Base-by-base conservation (phyloP, 768 basidiomycete genomes). In the Gautieria morchelliformis region DNA sequence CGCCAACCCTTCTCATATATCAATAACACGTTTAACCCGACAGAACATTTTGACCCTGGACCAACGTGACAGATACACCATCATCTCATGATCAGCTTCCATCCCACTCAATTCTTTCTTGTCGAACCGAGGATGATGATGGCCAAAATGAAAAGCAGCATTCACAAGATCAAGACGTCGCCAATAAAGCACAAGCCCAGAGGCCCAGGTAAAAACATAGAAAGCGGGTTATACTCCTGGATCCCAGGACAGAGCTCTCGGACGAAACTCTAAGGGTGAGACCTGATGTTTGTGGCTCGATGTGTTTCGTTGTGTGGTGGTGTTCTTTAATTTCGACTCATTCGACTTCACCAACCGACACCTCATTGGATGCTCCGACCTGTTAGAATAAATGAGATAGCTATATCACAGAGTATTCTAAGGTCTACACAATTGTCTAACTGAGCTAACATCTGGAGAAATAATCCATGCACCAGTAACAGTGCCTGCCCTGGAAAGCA, bases 201-300 rank as follows among this genome's bases (percentile, higher is more conserved):
- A 56, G 39, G 50, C 20, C 52, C 40, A 51, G 40, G 20, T 35
- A 14, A 40, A 65, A 56, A 62, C 87, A 80, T 65, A 68, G 74
- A 56, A 85, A 79, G 59, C 72, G 73, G 2, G 62, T 78, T 10
- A 75, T 84, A 42, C 70, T 87, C 4, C 67, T 92, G 7, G 90
- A 93, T 67, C 70, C 76, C 5, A 77, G 87, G 59, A 93, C 83
- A 5, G 90, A 93, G 65, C 70, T 93, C 39, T 88, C 89, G 5
- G 87, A 91, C 58, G 84, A 87, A 4, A 88, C 93, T 69, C 72
- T 93, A 45, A 86, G 84, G 74, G 90, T 82, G 57, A 39, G 22
- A 41, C 44, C 19, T 49, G 47, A 50, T 20, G 27, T 27, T 15
- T 33, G 4, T 15, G 51, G 8, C 7, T 48, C 9, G 10, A 15